Conservation (phyloP, 2,329 filamentous ascomycete species). For the Pyricularia pennisetigena region DNA sequence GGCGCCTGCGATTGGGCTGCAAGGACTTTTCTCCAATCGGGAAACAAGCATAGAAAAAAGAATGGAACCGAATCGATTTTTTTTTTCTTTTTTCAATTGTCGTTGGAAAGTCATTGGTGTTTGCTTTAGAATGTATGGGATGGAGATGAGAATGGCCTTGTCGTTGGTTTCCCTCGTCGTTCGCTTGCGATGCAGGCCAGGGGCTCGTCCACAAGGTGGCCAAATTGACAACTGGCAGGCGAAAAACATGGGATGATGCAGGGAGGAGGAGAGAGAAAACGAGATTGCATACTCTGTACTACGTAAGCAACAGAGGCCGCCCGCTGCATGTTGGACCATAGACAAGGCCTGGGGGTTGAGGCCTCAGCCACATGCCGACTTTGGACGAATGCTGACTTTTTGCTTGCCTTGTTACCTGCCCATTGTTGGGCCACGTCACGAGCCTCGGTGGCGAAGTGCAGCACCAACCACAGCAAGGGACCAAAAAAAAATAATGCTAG, state of each 20-base stretch:
- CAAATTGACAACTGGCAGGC: background rate
- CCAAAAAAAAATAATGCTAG: background rate
- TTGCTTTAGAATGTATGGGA: background rate
- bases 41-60: background rate
- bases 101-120: background rate
- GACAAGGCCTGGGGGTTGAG: background rate
- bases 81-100: background rate
- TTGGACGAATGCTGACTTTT: background rate
- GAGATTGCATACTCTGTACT: background rate
- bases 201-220: background rate
- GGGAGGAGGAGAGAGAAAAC: background rate
- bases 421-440: background rate
- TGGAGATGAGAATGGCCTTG: background rate
- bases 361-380: background rate
- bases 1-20: background rate
- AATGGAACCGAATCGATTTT: background rate
- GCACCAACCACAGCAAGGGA: background rate
- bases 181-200: background rate
- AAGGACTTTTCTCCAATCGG: background rate
- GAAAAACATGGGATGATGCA: background rate
- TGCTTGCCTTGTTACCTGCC: background rate
- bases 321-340: background rate
- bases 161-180: background rate
- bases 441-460: constrained; percentile 3
- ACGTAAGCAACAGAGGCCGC: background rate